Base-by-base conservation (phyloP, 139 green algal genomes). In the Chlorella sp. region DNA sequence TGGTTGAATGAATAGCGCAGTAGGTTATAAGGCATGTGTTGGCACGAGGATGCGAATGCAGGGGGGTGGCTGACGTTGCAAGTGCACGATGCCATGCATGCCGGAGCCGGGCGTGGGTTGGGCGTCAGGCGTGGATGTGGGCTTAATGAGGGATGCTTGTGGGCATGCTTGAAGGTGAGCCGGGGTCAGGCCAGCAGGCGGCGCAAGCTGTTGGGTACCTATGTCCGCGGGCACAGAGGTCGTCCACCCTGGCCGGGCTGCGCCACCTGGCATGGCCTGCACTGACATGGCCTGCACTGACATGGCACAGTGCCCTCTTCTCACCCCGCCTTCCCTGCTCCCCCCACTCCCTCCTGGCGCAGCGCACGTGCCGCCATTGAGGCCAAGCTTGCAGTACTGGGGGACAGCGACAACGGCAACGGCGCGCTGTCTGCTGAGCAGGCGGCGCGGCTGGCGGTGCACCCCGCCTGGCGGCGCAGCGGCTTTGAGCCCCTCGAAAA, bases 401-500 rank as follows among this genome's bases (percentile, higher is more conserved):
- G 42, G 34, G 82, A 53, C 37, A 57, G 32, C n/a, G n/a, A 14
- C 84, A 30, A 32, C 42, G 28, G 92, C 93, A 64, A 89, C 94
- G 75, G 81, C 75, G 32, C 66, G 48, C 66, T 94, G n/a, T 75
- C 84, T 77, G 39, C 86, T 73, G 64, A 80, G 83, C 94, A 96
- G 69, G 87, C 92, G 15, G 86, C 90, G 0, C n/a, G 86, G 85
- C 90, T 98, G 82, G 73, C 87, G 21, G 60, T 78, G 19, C 75
- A 92, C 60, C 82, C 87, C 7, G 81, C 88, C 34, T 98, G 96
- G 95, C 69, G 87, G 26, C 69, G 77, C 81, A 94, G 90, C 91
- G 92, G 94, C 37, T 98, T 97, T 89, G 89, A 89, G 15, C 80
- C 86, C 48, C 92, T 98, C 82, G 96, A 98, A 86, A 66, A 81